phyloP scores from a whole-genome alignment of 192 early-diverging fungal genomes.

The Coemansia sp. region DNA sequence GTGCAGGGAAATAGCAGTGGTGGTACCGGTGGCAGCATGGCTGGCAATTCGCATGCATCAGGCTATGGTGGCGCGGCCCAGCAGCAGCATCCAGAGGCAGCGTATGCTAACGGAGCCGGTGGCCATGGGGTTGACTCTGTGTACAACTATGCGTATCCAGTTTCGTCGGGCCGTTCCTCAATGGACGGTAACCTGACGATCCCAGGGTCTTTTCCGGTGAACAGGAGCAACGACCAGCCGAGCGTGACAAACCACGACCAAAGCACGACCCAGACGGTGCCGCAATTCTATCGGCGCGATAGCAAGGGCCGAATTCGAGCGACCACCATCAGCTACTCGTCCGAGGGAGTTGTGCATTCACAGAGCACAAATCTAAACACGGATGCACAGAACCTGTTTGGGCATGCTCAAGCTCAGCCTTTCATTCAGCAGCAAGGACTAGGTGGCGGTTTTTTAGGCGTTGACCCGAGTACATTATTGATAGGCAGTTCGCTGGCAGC shows the following conservation, averaged over 20 bases:
- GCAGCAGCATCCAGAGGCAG: background rate
- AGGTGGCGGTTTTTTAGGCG: constrained; percentile 51
- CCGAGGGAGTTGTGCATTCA: background rate
- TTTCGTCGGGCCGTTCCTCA: background rate
- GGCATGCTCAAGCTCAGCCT: constrained; percentile 10
- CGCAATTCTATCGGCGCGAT: constrained; percentile 15
- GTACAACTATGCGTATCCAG: constrained; percentile 2
- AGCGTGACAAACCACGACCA: constrained; percentile 1
- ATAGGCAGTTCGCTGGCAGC: constrained; percentile 25
- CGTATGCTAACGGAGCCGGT: background rate
- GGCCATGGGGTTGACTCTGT: background rate
- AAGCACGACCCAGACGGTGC: constrained; percentile 2
- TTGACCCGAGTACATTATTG: constrained; percentile 54
- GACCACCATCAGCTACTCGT: constrained; percentile 20
- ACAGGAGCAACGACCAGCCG: constrained; percentile 3
- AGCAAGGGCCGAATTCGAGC: constrained; percentile 17
- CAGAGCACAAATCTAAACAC: background rate
- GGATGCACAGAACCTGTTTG: background rate
- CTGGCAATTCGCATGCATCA: background rate
- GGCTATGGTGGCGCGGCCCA: background rate
- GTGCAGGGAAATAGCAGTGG: background rate
- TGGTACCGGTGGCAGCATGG: constrained; percentile 3
- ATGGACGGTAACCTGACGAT: constrained; percentile 5
- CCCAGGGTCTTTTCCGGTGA: constrained; percentile 33
- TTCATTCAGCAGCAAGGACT: constrained; percentile 12